Conservation (phyloP, 306 rosid genomes). For the Mimosa bimucronata region DNA sequence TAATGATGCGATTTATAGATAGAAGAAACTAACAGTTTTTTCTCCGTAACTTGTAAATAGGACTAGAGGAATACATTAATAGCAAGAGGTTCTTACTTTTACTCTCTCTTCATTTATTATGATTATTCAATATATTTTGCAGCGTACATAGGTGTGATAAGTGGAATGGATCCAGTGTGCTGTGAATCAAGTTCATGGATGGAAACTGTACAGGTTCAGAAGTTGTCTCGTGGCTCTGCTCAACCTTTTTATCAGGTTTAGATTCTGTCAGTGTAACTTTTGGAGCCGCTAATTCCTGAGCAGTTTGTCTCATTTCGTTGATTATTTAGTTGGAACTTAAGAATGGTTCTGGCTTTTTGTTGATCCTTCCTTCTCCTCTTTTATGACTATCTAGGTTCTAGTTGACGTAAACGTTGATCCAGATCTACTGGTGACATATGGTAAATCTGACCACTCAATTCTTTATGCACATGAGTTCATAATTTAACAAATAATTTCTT, state of each 20-base stretch:
- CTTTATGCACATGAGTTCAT: conserved; percentile 2
- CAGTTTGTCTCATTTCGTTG: not conserved
- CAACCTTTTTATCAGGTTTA: conserved; percentile 94
- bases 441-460: conserved; percentile 52
- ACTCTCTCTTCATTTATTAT: conserved; percentile 22
- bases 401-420: conserved; percentile 85
- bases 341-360: conserved; percentile 32
- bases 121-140: conserved; percentile 38
- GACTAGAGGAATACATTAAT: not conserved
- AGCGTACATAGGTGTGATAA: conserved; percentile 80
- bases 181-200: conserved; percentile 92
- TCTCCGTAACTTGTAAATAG: too few relatives aligned
- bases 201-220: conserved; percentile 84
- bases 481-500: not conserved
- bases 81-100: conserved; percentile 2
- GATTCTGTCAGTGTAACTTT: conserved; percentile 8
- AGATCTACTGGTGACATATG: conserved; percentile 84
- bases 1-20: too few relatives aligned
- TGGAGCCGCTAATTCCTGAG: not conserved
- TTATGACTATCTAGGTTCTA: conserved; percentile 61
- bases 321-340: conserved; percentile 19
- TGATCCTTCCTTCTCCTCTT: conserved; percentile 15
- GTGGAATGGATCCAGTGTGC: conserved; percentile 98
- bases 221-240: conserved; percentile 67
- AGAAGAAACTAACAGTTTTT: too few relatives aligned